Base-by-base conservation (phyloP, 2,329 filamentous ascomycete species). In the Trichoderma brevicompactum region DNA sequence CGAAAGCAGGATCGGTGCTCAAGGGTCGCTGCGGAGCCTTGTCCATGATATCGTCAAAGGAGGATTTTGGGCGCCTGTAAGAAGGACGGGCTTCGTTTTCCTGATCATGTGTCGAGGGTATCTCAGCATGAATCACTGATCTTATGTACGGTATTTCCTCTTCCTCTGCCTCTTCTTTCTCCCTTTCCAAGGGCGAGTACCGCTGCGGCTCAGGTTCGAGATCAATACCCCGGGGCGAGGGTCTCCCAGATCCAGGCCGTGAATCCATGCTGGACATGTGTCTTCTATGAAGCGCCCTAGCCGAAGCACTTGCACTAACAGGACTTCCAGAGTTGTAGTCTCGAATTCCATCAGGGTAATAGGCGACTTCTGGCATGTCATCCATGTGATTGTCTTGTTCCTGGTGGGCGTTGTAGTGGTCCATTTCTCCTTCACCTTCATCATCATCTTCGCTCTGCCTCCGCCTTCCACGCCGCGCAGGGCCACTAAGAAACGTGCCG, bases 71-170 rank as follows among this genome's bases (percentile, higher is more conserved):
- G 78, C 78, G 85, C 74, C 85, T 89, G 76, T 92, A 89, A 0
- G 87, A 89, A 32, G 89, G 85, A 3, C 89, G 89, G 3, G 86
- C 83, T 67, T 95, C 87, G 74, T 97, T 97, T 76, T 97, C 94
- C 74, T 97, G 92, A 71, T 96, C 92, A 67, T 89, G 84, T 3
- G 80, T 79, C 1, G 89, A 85, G 17, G 89, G 87, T 53, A 91
- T 74, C 58, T 85, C 81, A 8, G 84, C 77, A 17, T 85, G 83
- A 41, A 69, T 54, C 28, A 69, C 66, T 12, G 64, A 66, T 15
- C 73, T 69, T 23, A 82, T 87, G 74, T 87, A 89, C 7, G 74
- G 77, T 54, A 78, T 78, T 48, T 78, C 72, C 38, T 79, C 81
- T 19, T 79, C 77, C 34, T 68, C 68, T 66, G 55, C 65, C 40